Evolutionary conservation across 345 rosid genomes (phyloP), one percentile per base, ranked within the genome.

Genomic region (Diplotaxis tenuifolia): DNA sequence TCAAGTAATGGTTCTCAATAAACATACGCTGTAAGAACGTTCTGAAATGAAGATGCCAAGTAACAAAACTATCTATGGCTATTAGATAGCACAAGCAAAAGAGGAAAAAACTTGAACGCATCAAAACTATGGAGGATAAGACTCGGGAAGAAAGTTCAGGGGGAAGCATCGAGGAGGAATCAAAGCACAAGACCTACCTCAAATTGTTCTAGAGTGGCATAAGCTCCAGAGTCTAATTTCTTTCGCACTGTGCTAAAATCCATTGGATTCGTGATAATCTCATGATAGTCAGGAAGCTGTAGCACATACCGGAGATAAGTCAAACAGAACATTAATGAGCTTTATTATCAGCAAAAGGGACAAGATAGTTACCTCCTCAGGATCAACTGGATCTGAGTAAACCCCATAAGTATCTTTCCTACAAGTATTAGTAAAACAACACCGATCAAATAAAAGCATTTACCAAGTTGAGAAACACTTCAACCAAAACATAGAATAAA

Each of bases 231-330:
- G 29, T 83, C 91, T 22, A 95, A 81, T 75, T 86, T 95, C 70
- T 83, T 92, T 83, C 92, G 86, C 67, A 90, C 78, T 0, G 97
- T 89, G 50, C 84, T 81, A 68, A 89, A 95, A 83, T 95, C 99
- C 97, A 95, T 89, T 7, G 96, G 96, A 76, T 91, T 77, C 38
- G 84, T 83, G 66, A 95, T 75, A 67, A 89, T 85, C 70, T 92
- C 99, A 73, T 81, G 88, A 71, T 95, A 95, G 76, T 95, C 97
- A 72, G 99, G 99, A 84, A 95, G 96, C 99, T 95, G 90, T 16
- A 79, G 31, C 60, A 78, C 16, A 79, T 50, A 80, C 9, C 67
- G 6, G 36, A 50, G 49, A 31, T 28, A 66, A 81, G 56, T 29
- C 47, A 52, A 69, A 31, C 22, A 3, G 29, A 65, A 6, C 19